These are phyloP conservation scores for Ceratobasidium sp. DNA, from an alignment of 1,284 basidiomycete species.

Conservation along the genomic window DNA sequence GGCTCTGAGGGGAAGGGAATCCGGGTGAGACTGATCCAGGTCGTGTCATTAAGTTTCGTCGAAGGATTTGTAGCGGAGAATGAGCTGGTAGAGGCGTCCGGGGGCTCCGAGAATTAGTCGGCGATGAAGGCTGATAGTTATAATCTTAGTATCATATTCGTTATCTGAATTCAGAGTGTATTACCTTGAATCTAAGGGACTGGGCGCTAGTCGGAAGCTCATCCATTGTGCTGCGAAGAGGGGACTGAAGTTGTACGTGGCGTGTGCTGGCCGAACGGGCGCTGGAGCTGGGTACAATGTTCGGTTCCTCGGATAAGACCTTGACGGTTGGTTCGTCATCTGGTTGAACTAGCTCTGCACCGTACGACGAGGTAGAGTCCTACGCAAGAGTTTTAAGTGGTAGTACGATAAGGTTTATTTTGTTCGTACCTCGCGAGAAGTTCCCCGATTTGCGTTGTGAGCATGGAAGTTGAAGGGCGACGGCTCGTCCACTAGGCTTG, in stretches of 20 bases:
- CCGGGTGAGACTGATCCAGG: conserved; percentile 25
- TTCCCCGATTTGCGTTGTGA: background rate
- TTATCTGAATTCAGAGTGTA: too few relatives aligned
- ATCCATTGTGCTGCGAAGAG: conserved; percentile 13
- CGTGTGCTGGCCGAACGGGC: background rate
- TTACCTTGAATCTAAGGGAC: conserved; percentile 17
- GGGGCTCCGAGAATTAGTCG: conserved; percentile 21
- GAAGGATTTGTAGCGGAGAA: conserved; percentile 35
- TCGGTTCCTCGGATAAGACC: conserved; percentile 4
- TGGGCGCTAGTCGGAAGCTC: background rate
- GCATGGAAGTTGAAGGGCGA: background rate
- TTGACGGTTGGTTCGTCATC: conserved; percentile 22
- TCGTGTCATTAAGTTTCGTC: conserved; percentile 33
- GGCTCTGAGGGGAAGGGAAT: conserved; percentile 29
- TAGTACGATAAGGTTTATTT: background rate
- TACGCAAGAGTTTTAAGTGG: background rate
- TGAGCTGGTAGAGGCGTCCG: conserved; percentile 20
- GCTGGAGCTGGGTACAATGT: background rate
- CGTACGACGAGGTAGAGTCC: background rate
- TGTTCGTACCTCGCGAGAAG: conserved; percentile 10
- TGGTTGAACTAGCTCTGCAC: background rate
- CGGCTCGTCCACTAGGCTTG: conserved; percentile 15
- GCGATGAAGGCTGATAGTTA: background rate
- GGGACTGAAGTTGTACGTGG: conserved; percentile 2
- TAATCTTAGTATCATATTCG: background rate